A percentile compares a stretch with the other conserved stretches of the same genome.
Conservation (phyloP, 345 rosid genomes). For the Moringa oleifera region DNA sequence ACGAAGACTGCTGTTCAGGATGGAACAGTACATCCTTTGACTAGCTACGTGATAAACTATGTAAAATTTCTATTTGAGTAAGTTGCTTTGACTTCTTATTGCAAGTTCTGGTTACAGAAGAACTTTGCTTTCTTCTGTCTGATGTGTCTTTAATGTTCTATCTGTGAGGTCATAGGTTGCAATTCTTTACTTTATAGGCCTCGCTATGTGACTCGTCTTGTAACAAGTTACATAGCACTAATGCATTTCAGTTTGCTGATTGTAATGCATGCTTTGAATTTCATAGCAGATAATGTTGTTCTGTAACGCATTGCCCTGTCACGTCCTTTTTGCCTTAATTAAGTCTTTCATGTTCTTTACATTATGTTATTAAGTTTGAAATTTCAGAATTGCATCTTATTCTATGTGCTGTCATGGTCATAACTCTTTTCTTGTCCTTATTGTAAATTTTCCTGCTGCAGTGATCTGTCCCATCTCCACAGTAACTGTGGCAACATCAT, state of each 20-base stretch:
- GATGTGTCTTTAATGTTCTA: background rate
- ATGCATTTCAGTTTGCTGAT: background rate
- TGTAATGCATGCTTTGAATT: background rate
- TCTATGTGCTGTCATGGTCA: background rate
- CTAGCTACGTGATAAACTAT: slow-evolving; percentile 94
- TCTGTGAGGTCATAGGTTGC: background rate
- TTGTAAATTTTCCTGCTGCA: background rate
- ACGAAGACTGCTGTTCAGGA: slow-evolving; percentile 94
- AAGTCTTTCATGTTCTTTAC: too few relatives aligned
- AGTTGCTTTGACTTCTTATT: slow-evolving; percentile 26
- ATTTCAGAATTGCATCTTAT: too few relatives aligned
- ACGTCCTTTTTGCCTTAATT: background rate
- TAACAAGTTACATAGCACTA: too few relatives aligned
- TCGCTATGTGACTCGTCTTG: too few relatives aligned
- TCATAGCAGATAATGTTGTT: background rate
- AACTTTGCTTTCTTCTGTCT: background rate
- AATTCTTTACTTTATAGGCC: too few relatives aligned
- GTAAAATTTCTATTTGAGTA: slow-evolving; percentile 95
- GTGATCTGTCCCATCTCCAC: too few relatives aligned
- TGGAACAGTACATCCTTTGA: slow-evolving; percentile 97
- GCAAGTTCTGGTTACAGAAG: background rate
- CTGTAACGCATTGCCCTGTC: background rate
- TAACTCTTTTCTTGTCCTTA: background rate
- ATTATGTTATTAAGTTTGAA: too few relatives aligned
- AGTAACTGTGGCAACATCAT: background rate